Evolutionary conservation across 306 rosid species (phyloP), one percentile per base, ranked within the genome.

Genomic region (Sechiopsis laciniata): DNA sequence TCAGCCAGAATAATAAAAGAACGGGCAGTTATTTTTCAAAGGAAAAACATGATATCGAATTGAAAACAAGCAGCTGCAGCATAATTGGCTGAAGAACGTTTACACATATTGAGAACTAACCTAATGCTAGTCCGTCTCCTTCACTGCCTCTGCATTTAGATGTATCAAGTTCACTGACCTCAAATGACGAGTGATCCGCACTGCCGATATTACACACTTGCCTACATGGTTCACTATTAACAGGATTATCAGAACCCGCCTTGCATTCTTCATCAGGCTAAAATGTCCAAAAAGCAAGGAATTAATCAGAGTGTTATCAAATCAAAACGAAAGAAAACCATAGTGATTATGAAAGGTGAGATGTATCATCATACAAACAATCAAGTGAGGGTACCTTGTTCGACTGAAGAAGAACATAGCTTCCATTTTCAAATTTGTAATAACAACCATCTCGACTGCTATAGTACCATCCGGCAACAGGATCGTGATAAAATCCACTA

Each of bases 401-500:
- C 51, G 84, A 80, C 80, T 15, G 78, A 53, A 94, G 73, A 84
- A 89, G 96, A 83, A 90, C 29, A 26, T 37, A 94, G 76, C 80
- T 87, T 24, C 97, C 42, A 4, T 37, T 78, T 90, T 26, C 87
- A 57, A 87, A 90, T 71, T 89, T 90, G 83, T 90, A 94, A 74
- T 90, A 90, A 57, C 77, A 87, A 54, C 85, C 83, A 63, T 90
- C 97, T 13, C 64, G 80, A 72, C 83, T 83, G 79, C 89, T 87
- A 65, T 94, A 90, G 29, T 26, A 26, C 97, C 98, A 90, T 7
- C 94, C 96, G 48, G 89, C 97, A 69, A 53, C 82, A 51, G 96
- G 98, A 80, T 94, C 96, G 29, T 87, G 92, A 85, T 89, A 89
- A 86, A 90, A 94, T 76, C 96, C 98, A 75, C 87, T 87, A 78